Evolutionary conservation across 495 filamentous ascomycete genomes (phyloP).

Genomic region (Penicillium taxi): DNA sequence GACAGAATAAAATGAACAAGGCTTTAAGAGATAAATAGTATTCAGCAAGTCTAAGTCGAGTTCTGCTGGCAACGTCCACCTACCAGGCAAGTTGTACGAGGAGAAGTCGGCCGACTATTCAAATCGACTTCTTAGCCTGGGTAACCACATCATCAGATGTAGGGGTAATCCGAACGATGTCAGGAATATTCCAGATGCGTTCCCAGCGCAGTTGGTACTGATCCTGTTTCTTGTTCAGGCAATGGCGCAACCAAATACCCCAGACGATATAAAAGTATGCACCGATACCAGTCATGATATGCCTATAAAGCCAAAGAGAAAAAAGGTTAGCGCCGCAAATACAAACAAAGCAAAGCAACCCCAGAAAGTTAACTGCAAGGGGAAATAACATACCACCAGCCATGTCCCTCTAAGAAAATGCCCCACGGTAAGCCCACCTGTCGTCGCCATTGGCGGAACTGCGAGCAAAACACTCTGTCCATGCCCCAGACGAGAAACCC

Average conservation of each 20-base stretch:
- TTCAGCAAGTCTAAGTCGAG: no score
- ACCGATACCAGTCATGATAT: conserved; percentile 57
- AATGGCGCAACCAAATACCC: conserved; percentile 79
- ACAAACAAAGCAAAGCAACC: not conserved
- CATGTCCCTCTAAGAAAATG: conserved; percentile 82
- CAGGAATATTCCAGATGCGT: conserved; percentile 56
- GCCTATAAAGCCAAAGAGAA: no score
- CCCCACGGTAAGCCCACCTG: conserved; percentile 82
- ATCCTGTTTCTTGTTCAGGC: conserved; percentile 67
- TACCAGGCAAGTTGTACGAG: no score
- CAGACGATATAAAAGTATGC: conserved; percentile 82
- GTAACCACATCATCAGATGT: conserved; percentile 23
- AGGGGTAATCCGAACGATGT: conserved; percentile 42
- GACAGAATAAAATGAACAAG: no score
- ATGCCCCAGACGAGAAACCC: conserved; percentile 85
- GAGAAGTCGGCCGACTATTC: no score
- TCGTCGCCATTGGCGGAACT: conserved; percentile 62
- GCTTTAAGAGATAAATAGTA: no score
- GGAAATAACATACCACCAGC: conserved; percentile 75
- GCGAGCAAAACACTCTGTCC: conserved; percentile 73
- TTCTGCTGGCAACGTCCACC: no score
- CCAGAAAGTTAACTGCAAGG: not conserved
- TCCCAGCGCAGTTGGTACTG: conserved; percentile 72
- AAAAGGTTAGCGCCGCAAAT: conserved; percentile 4
- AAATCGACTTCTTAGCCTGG: conserved; percentile 38